A percentile compares a stretch with the other conserved stretches of the same genome.
phyloP scores from a whole-genome alignment of 331 rosid genomes.

The Dryas integrifolia region DNA sequence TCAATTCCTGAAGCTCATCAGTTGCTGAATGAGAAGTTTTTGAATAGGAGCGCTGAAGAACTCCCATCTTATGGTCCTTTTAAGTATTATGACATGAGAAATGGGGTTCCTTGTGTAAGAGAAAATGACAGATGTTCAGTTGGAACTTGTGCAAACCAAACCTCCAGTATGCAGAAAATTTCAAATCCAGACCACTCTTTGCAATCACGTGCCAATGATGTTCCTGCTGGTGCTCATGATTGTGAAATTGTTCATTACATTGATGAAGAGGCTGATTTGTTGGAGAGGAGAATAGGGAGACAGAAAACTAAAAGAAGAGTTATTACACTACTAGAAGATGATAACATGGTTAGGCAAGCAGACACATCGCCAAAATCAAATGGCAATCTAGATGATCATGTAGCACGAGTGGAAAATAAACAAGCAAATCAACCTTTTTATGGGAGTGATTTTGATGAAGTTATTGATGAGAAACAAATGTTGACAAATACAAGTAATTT shows the following conservation, averaged over 20 bases:
- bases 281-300: conserved; percentile 48
- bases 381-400: conserved; percentile 35
- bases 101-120: conserved; percentile 31
- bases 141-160: conserved; percentile 38
- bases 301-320: conserved; percentile 63
- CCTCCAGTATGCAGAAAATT: conserved; percentile 17
- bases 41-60: conserved; percentile 39
- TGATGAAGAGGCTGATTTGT: conserved; percentile 39
- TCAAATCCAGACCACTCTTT: conserved; percentile 5
- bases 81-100: conserved; percentile 34
- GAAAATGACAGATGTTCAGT: conserved; percentile 43
- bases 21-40: conserved; percentile 27
- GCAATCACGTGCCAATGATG: conserved; percentile 28
- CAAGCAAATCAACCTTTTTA: conserved; percentile 24
- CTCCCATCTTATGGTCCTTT: conserved; percentile 31
- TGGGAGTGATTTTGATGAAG: conserved; percentile 15
- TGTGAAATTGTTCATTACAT: conserved; percentile 26
- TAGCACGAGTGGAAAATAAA: conserved; percentile 27
- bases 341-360: conserved; percentile 27
- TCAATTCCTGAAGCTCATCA: conserved; percentile 41
- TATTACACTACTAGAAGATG: conserved; percentile 46
- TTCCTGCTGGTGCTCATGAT: conserved; percentile 35
- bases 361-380: conserved; percentile 28
- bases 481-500: conserved; percentile 28
- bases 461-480: conserved; percentile 22